Percentiles rank a stretch among this genome's conserved stretches.
These are phyloP conservation scores for Candida patagonica DNA, from an alignment of 805 yeast species.

Conservation along the genomic window DNA sequence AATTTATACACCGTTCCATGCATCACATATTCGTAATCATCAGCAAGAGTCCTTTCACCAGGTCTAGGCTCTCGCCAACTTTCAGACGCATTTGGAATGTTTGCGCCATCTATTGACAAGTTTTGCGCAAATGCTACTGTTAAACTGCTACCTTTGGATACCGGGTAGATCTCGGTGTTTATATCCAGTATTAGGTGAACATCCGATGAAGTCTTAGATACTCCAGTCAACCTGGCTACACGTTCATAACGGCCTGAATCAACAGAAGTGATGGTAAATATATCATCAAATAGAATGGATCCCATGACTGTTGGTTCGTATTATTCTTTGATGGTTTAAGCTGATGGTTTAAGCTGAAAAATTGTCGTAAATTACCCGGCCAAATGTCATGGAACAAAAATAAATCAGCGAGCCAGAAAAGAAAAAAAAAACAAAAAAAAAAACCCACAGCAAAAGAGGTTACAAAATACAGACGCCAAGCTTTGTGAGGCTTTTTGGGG, in stretches of 20 bases:
- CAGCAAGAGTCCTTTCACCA: constrained; percentile 80
- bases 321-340: not conserved
- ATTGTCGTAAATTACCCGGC: not conserved
- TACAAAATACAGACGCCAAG: no score
- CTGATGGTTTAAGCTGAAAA: not conserved
- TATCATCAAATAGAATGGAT: constrained; percentile 82
- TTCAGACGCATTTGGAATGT: constrained; percentile 30
- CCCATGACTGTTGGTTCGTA: constrained; percentile 34
- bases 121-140: constrained; percentile 82
- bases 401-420: no score
- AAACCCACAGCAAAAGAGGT: no score
- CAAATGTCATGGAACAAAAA: no score
- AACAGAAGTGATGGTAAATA: constrained; percentile 74
- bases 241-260: constrained; percentile 89
- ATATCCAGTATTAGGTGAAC: constrained; percentile 80
- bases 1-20: constrained; percentile 95
- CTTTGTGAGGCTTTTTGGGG: no score
- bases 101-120: constrained; percentile 42
- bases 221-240: constrained; percentile 81
- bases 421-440: no score
- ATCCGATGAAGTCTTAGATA: constrained; percentile 71
- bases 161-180: constrained; percentile 88
- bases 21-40: constrained; percentile 97
- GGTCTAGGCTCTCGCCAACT: constrained; percentile 79
- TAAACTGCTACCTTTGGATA: constrained; percentile 61